Percentiles rank a stretch among this genome's conserved stretches.
These are phyloP conservation scores for Capsella rubella DNA, from an alignment of 441 rosid genomes.

Conservation along the genomic window DNA sequence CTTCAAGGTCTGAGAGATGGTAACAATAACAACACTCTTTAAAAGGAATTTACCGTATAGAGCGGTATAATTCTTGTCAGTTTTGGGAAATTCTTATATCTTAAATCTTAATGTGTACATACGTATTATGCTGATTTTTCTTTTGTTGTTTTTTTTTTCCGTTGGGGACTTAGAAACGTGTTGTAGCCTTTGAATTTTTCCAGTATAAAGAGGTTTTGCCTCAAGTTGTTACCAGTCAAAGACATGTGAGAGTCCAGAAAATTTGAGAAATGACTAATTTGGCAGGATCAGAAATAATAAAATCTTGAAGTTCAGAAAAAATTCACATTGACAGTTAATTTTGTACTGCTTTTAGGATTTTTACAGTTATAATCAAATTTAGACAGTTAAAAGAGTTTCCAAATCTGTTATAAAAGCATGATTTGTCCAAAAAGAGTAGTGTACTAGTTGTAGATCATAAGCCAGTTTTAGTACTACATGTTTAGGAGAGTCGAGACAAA, in stretches of 20 bases:
- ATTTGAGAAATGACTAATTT: neutral
- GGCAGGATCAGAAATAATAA: neutral
- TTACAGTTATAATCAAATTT: no score
- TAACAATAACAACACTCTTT: constrained; percentile 47
- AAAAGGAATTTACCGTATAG: constrained; percentile 39
- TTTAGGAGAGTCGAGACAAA: no score
- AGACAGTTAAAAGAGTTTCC: no score
- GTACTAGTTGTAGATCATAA: no score
- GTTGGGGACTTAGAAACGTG: neutral
- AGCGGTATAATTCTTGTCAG: constrained; percentile 18
- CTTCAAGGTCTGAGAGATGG: constrained; percentile 84
- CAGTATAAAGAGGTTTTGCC: constrained; percentile 23
- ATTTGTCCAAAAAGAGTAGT: no score
- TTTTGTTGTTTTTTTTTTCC: neutral
- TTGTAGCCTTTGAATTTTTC: constrained; percentile 27
- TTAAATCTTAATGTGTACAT: constrained; percentile 40
- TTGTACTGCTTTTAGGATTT: no score
- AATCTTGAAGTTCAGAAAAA: neutral
- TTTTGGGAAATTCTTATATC: constrained; percentile 27
- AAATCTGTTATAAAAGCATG: no score
- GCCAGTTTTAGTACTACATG: no score
- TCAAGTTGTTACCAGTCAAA: constrained; percentile 10
- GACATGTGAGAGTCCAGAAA: neutral
- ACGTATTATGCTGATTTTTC: constrained; percentile 22
- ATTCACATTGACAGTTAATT: neutral